Percentiles rank a stretch among this genome's conserved stretches.
Conservation (phyloP, 208 protist genomes). For the Naegleria gruberi region DNA sequence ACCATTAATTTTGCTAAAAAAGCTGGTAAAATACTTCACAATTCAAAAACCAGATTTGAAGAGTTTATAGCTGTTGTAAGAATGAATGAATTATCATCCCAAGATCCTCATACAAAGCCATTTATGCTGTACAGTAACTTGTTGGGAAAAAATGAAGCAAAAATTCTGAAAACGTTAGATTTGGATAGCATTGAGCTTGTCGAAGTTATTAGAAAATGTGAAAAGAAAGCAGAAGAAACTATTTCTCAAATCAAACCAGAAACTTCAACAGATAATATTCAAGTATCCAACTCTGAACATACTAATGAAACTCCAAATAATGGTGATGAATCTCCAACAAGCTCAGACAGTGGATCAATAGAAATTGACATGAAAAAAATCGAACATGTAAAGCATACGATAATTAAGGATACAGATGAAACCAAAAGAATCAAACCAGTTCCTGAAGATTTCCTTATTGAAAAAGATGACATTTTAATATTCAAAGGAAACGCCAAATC, state of each 20-base stretch:
- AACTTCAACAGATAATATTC: not conserved
- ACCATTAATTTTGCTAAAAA: not conserved
- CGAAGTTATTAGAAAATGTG: not conserved
- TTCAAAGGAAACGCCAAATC: not conserved
- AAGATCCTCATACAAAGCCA: not conserved
- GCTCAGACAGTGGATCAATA: not conserved
- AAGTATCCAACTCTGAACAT: not conserved
- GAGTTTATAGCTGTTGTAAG: not conserved
- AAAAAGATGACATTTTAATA: not conserved
- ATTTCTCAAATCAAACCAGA: too few relatives aligned
- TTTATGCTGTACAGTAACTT: not conserved
- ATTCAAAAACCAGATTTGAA: not conserved
- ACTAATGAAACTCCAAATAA: not conserved
- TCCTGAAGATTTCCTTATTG: not conserved
- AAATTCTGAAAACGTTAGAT: not conserved
- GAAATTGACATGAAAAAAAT: not conserved
- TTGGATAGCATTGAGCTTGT: not conserved
- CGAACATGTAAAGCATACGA: not conserved
- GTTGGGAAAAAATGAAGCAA: not conserved
- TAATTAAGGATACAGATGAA: too few relatives aligned
- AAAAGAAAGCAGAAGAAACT: not conserved
- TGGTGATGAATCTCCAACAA: not conserved
- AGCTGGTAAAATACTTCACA: not conserved
- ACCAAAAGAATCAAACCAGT: not conserved
- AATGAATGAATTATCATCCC: not conserved